phyloP scores from a whole-genome alignment of 257 asterid genomes.

The Gynochthodes officinalis region DNA sequence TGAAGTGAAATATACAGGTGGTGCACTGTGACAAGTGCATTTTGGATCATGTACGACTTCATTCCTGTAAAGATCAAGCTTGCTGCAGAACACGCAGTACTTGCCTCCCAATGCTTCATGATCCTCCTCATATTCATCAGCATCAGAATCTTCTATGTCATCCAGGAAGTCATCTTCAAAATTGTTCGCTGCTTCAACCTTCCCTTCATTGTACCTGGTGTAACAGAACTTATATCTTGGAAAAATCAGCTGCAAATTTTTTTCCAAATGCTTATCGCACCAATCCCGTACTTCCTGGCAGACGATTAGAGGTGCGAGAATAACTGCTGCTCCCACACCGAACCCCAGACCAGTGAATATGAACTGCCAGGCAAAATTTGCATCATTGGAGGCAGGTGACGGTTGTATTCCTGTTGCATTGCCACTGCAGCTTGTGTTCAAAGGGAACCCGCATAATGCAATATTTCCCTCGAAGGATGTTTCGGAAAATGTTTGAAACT shows the following conservation, averaged over 20 bases:
- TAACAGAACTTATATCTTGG: slow-evolving; percentile 50
- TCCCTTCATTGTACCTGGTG: slow-evolving; percentile 45
- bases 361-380: slow-evolving; percentile 41
- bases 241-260: slow-evolving; percentile 31
- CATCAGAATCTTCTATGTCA: slow-evolving; percentile 33
- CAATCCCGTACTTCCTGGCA: slow-evolving; percentile 42
- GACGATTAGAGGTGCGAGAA: slow-evolving; percentile 49
- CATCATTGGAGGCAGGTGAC: neutral
- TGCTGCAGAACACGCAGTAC: slow-evolving; percentile 81
- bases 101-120: slow-evolving; percentile 33
- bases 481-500: slow-evolving; percentile 33
- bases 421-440: slow-evolving; percentile 23
- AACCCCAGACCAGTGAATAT: slow-evolving; percentile 52
- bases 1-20: slow-evolving; percentile 41
- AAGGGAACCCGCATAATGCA: slow-evolving; percentile 49
- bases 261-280: slow-evolving; percentile 28
- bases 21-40: slow-evolving; percentile 59
- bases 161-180: slow-evolving; percentile 36
- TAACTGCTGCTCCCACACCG: slow-evolving; percentile 50
- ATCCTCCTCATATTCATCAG: slow-evolving; percentile 28
- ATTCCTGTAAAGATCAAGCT: slow-evolving; percentile 46
- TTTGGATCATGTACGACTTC: slow-evolving; percentile 53
- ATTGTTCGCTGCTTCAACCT: slow-evolving; percentile 32
- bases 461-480: slow-evolving; percentile 35
- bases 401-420: neutral